Evolutionary conservation across 2,329 filamentous ascomycete species (phyloP), one percentile per base, ranked within the genome.

Genomic region (Penicillium sp.): DNA sequence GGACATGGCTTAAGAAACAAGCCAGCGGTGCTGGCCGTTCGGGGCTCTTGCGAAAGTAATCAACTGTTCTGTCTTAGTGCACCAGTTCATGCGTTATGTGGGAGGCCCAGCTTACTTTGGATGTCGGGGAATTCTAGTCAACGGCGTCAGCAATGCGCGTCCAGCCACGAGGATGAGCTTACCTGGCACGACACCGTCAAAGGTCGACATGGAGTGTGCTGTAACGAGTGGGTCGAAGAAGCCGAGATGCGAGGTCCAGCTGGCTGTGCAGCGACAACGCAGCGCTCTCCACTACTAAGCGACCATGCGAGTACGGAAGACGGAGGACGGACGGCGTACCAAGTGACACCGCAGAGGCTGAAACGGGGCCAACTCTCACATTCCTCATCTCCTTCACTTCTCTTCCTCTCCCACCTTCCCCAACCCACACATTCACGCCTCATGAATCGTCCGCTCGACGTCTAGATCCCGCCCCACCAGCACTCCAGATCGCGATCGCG

Each of bases 1-100:
- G 91, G 2, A 94, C 81, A 76, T 97, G 91, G 64, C 86, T 94
- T 17, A 97, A 74, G 59, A 97, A 95, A 62, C 85, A 93, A 11
- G 86, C 89, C 39, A 93, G 67, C 0, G 88, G 86, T 3, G 84
- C 76, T 11, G 67, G 75, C 11, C 66, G 65, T 4, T 71, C 70
- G 3, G 72, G 67, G 32, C 74, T 72, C 11, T 67, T 69, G 16
- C 86, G 79, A 56, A 96, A 96, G 69, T 83, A 88, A 65, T 96
- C 90, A 50, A 96, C 83, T 86, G 40, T 7, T 34, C 18, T n/a
- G 43, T 17, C 13, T 33, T 25, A 34, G 37, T 7, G 25, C 11
- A 27, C n/a, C n/a, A n/a, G 14, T 6, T n/a, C 25, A 27, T 4
- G 11, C 10, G n/a, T n/a, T n/a, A 7, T 4, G 25, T 31, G 9